phyloP scores from a whole-genome alignment of 257 asterid species.

The Petunia axillaris region DNA sequence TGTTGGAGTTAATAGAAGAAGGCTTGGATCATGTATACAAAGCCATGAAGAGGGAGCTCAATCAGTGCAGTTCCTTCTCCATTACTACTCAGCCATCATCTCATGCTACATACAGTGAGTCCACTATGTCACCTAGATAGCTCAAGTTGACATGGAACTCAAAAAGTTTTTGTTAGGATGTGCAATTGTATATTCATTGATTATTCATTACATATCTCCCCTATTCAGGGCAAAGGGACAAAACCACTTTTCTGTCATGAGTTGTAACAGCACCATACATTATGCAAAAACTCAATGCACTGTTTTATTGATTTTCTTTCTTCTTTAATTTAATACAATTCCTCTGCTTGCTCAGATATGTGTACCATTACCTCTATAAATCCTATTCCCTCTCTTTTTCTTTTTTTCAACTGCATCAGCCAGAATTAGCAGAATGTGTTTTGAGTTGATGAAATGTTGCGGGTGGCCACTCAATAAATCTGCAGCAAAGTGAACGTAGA shows the following conservation, averaged over 20 bases:
- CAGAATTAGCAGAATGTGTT: no score
- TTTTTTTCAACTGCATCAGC: no score
- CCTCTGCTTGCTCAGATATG: background rate
- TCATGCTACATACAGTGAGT: conserved; percentile 79
- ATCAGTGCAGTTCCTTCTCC: conserved; percentile 67
- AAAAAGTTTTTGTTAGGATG: conserved; percentile 12
- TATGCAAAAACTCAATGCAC: background rate
- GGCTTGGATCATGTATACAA: conserved; percentile 79
- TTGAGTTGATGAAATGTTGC: no score
- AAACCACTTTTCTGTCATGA: conserved; percentile 9
- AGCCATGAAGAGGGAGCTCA: conserved; percentile 86
- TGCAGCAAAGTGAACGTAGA: no score
- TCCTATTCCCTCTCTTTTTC: background rate
- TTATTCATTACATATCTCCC: background rate
- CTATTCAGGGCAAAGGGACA: background rate
- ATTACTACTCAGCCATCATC: conserved; percentile 65
- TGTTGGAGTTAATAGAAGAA: conserved; percentile 79
- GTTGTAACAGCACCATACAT: background rate
- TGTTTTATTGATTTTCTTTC: background rate
- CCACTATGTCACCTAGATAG: conserved; percentile 83
- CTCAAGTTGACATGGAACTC: background rate
- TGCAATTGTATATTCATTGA: background rate
- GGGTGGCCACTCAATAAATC: no score
- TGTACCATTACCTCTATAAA: background rate
- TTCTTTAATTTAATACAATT: conserved; percentile 11